Base-by-base conservation (phyloP, 1,284 basidiomycete species). In the Schizopora paradoxa region DNA sequence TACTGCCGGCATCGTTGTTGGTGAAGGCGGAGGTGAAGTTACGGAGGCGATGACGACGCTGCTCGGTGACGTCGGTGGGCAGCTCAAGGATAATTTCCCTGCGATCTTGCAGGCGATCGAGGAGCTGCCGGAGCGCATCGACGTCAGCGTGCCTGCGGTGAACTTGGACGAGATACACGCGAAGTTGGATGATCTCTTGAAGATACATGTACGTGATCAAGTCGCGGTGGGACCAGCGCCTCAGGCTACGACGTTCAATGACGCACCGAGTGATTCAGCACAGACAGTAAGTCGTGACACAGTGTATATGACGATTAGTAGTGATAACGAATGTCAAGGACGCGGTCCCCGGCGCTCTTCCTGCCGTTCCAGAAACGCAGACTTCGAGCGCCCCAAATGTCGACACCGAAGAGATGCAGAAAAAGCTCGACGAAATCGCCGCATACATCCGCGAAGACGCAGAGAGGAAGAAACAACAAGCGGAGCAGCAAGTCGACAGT, bases 401-500 rank as follows among this genome's bases (percentile, higher is more conserved):
- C 23, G 14, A 35, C 29, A 23, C 13, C 13, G 29, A 40, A 16
- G 19, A n/a, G 14, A 16, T 26, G 33, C 39, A 35, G 19, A 19
- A 39, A 47, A 33, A n/a, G 23, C 32, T 33, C 2, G 28, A 16
- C 28, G 14, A 35, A 35, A 35, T 8, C 33, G 22, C 14, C 33
- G 33, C 18, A 35, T 10, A 35, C 13, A 8, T 22, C 38, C 38
- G 38, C 19, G 29, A 2, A 19, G 74, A 74, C 4, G 65, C 69
- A 43, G 66, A 61, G 14, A 71, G 76, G 49, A 73, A 69, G 28
- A 65, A 63, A 2, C 49, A 70, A 2, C 73, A 78, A 52, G 56
- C 67, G 16, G 74, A 77, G 45, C 80, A 83, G 55, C 84, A 86
- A 56, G 68, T 71, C 4, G 84, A 87, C 51, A 84, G 74, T 50